Conservation (phyloP, 2,329 filamentous ascomycete genomes). For the Leptodontidium sp. region DNA sequence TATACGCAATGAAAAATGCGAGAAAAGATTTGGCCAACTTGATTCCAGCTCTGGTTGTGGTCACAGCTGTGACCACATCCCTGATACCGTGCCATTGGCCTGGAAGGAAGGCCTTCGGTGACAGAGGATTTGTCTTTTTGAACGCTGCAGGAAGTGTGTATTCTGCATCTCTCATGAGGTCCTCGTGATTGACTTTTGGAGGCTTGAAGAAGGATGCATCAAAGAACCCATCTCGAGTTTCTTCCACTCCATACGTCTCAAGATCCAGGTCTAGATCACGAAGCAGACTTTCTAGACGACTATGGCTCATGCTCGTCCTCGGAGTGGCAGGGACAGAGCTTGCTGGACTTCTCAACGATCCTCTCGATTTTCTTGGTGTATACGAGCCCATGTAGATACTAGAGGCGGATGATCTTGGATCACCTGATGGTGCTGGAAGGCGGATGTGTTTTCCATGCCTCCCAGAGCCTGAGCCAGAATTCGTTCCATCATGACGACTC, state of each 20-base stretch:
- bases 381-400: constrained; percentile 49
- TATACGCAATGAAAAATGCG: constrained; percentile 64
- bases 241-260: constrained; percentile 54
- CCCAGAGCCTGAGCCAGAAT: constrained; percentile 11
- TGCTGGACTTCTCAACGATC: constrained; percentile 36
- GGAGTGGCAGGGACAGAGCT: constrained; percentile 42
- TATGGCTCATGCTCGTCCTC: constrained; percentile 43
- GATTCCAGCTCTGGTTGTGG: constrained; percentile 59
- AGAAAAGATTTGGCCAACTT: constrained; percentile 61
- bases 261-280: constrained; percentile 48
- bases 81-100: constrained; percentile 56
- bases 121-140: constrained; percentile 56
- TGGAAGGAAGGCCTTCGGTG: constrained; percentile 55
- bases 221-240: constrained; percentile 54
- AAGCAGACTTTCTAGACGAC: constrained; percentile 44
- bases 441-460: constrained; percentile 41
- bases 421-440: constrained; percentile 37
- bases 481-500: constrained; percentile 4
- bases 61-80: constrained; percentile 51
- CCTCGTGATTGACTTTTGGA: constrained; percentile 49
- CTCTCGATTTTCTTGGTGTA: constrained; percentile 42
- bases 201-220: constrained; percentile 54
- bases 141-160: constrained; percentile 57
- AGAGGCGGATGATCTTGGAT: constrained; percentile 36
- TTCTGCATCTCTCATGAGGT: constrained; percentile 53